Base-by-base conservation (phyloP, 1,139 yeast species). In the Magnusiomyces ingens region DNA sequence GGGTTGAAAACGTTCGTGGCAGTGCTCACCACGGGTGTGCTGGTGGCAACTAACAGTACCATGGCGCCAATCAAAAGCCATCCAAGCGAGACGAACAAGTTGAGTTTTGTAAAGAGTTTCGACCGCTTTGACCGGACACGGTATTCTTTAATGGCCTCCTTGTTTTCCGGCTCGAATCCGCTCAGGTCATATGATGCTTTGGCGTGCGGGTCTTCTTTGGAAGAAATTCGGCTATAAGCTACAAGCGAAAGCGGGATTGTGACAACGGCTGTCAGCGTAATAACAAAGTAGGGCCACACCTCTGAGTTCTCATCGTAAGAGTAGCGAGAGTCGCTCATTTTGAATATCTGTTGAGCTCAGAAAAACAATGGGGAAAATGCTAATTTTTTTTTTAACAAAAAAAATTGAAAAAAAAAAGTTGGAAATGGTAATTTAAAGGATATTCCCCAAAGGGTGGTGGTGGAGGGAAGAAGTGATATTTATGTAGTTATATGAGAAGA, bases 271-370 rank as follows among this genome's bases (percentile, higher is more conserved):
- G 86, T 73, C 54, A 90, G 73, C 1, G 98, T 93, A 65, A 88
- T 72, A 55, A 85, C 80, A 66, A 91, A 93, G 68, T 85, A 90
- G 46, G 99, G 99, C 98, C 98, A 93, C 5, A 95, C 90, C 64
- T 89, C 95, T 48, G 93, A 83, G 63, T 83, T 81, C 68, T 90
- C 98, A 72, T 93, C 99, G 70, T 91, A 93, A 56, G 73, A 69
- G 60, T 74, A 74, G 55, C 75, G 67, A 41, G 77, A 70, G 61
- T 74, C 75, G 51, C 69, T 64, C 72, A 69, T 67, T 43, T 35
- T 59, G 8, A 37, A 21, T 2, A n/a, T 17, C 29, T 32, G 8
- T 32, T 26, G 32, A 26, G 32, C 32, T 26, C 32, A 26, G 32
- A 26, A 32, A 42, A 41, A 41, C n/a, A 41, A 41, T 11, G 13